phyloP scores from a whole-genome alignment of 495 filamentous ascomycete species.

The Talaromyces thailandensis region DNA sequence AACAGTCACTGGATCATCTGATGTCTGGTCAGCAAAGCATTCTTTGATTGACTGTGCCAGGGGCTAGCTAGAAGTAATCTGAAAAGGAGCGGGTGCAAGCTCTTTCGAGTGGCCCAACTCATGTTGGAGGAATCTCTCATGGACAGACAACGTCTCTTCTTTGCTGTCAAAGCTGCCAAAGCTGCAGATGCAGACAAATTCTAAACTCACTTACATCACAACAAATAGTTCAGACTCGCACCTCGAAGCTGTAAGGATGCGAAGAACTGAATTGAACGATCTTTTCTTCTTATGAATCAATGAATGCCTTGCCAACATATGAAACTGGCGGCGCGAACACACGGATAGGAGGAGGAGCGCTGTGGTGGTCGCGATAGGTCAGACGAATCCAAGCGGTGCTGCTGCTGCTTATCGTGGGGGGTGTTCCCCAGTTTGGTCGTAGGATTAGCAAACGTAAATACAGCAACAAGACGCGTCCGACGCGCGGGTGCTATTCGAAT shows the following conservation, averaged over 20 bases:
- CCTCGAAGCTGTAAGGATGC: neutral
- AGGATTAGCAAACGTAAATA: neutral
- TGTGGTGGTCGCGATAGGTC: neutral
- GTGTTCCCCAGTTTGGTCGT: neutral
- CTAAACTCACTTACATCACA: neutral
- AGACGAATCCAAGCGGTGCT: neutral
- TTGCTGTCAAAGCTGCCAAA: neutral
- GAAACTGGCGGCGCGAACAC: neutral
- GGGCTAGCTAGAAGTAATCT: neutral
- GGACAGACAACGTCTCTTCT: neutral
- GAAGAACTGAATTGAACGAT: neutral
- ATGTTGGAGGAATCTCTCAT: neutral
- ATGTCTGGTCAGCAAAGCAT: neutral
- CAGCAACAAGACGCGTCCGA: neutral
- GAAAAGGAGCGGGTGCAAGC: neutral
- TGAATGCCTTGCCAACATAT: neutral
- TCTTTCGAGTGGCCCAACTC: neutral
- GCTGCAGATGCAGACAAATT: neutral
- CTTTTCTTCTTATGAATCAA: neutral
- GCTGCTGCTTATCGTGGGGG: neutral
- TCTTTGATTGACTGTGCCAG: neutral
- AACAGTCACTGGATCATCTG: neutral
- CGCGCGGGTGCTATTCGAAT: neutral
- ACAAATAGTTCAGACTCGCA: neutral
- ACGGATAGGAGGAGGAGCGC: neutral